A percentile compares a stretch with the other conserved stretches of the same genome.
phyloP scores from a whole-genome alignment of 306 rosid genomes.

The Citrullus mucosospermus region DNA sequence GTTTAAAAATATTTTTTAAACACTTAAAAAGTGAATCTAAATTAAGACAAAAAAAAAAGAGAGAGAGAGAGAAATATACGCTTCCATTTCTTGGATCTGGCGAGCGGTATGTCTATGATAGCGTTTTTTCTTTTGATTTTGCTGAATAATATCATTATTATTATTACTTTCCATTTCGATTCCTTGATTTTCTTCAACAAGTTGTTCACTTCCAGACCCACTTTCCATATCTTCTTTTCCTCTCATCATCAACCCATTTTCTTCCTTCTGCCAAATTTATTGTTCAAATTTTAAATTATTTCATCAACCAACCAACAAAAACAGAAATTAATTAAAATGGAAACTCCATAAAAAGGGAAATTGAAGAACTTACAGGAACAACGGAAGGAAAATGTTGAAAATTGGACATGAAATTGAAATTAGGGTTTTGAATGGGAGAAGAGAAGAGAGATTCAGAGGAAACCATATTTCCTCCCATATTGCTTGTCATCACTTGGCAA shows the following conservation, averaged over 20 bases:
- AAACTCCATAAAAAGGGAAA: not conserved
- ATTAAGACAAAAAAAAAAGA: no score
- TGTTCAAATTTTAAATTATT: no score
- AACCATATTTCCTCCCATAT: constrained; percentile 63
- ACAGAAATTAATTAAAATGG: not conserved
- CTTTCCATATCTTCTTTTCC: constrained; percentile 84
- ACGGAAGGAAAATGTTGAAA: constrained; percentile 53
- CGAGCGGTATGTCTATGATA: constrained; percentile 92
- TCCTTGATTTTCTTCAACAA: constrained; percentile 41
- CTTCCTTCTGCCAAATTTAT: constrained; percentile 49
- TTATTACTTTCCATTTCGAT: constrained; percentile 31
- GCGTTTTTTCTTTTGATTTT: constrained; percentile 55
- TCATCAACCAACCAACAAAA: not conserved
- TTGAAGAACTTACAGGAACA: constrained; percentile 18
- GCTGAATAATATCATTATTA: constrained; percentile 7
- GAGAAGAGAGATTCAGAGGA: constrained; percentile 58
- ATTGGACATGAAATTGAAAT: constrained; percentile 65
- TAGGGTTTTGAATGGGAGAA: constrained; percentile 75
- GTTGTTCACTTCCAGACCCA: constrained; percentile 77
- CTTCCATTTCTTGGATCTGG: constrained; percentile 99
- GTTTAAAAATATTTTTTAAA: no score
- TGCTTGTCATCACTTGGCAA: constrained; percentile 81
- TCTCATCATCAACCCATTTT: constrained; percentile 32
- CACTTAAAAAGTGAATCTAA: no score
- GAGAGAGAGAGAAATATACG: constrained; percentile 18